phyloP scores from a whole-genome alignment of 345 rosid species.

The Trapa bicornis region DNA sequence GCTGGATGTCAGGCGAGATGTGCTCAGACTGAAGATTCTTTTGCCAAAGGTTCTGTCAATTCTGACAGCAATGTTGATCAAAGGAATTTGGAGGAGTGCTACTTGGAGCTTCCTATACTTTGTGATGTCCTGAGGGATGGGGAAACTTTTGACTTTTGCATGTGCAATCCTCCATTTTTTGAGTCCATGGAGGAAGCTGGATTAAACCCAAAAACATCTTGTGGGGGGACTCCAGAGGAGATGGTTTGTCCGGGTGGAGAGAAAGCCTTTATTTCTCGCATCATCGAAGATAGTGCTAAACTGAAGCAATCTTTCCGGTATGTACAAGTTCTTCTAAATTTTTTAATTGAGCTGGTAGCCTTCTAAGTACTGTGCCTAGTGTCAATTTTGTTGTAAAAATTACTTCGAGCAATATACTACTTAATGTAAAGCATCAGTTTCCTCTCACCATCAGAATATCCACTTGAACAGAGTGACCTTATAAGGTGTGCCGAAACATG shows the following conservation, averaged over 20 bases:
- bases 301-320: slow-evolving; percentile 60
- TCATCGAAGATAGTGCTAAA: slow-evolving; percentile 61
- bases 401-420: neutral
- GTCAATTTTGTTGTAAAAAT: neutral
- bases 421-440: neutral
- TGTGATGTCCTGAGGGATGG: slow-evolving; percentile 49
- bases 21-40: slow-evolving; percentile 11
- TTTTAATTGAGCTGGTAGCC: neutral
- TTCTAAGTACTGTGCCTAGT: neutral
- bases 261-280: slow-evolving; percentile 56
- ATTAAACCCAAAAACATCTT: slow-evolving; percentile 78
- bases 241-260: slow-evolving; percentile 94
- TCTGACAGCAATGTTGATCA: slow-evolving; percentile 14
- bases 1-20: slow-evolving; percentile 19
- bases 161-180: slow-evolving; percentile 97
- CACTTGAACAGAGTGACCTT: neutral
- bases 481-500: neutral
- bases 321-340: neutral
- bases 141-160: slow-evolving; percentile 85
- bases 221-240: slow-evolving; percentile 81
- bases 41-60: slow-evolving; percentile 8
- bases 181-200: slow-evolving; percentile 71
- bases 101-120: slow-evolving; percentile 43
- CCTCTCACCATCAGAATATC: neutral
- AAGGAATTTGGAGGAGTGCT: slow-evolving; percentile 16